Evolutionary conservation across 495 filamentous ascomycete genomes (phyloP).

Genomic region (Glonium stellatum): DNA sequence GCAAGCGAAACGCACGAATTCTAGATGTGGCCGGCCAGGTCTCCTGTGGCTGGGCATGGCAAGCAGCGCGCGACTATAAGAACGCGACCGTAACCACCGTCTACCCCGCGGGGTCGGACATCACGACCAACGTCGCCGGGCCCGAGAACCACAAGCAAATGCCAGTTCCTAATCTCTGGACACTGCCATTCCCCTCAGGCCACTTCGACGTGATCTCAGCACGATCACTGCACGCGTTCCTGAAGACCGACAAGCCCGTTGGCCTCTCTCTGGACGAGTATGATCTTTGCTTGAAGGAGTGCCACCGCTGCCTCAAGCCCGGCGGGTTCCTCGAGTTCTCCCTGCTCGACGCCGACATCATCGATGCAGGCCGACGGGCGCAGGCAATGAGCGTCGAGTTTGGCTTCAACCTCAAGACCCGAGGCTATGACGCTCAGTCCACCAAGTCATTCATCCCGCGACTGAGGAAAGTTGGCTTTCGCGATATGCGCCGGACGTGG

Average conservation of each 20-base stretch:
- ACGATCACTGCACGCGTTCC: constrained; percentile 73
- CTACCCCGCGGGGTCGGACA: constrained; percentile 45
- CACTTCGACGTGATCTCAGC: constrained; percentile 92
- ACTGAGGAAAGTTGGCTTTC: constrained; percentile 67
- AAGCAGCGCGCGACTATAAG: constrained; percentile 74
- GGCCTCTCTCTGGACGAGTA: constrained; percentile 63
- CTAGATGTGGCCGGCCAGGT: constrained; percentile 84
- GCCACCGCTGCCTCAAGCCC: constrained; percentile 82
- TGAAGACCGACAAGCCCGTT: constrained; percentile 50
- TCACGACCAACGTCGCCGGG: constrained; percentile 59
- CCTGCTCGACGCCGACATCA: constrained; percentile 79
- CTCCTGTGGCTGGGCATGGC: constrained; percentile 92
- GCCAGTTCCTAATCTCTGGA: constrained; percentile 63
- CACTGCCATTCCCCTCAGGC: constrained; percentile 76
- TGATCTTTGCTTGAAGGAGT: constrained; percentile 75
- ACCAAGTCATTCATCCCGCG: constrained; percentile 72
- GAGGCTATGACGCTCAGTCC: constrained; percentile 79
- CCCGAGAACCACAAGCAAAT: constrained; percentile 82
- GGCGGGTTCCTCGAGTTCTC: constrained; percentile 89
- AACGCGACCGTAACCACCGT: constrained; percentile 82
- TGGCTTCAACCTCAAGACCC: constrained; percentile 73
- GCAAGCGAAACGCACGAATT: constrained; percentile 53
- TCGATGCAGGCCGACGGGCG: constrained; percentile 69
- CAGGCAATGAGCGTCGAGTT: constrained; percentile 83
- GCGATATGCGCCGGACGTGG: constrained; percentile 78